Conservation (phyloP, 768 basidiomycete genomes). For the Leccinum longicurvipes region DNA sequence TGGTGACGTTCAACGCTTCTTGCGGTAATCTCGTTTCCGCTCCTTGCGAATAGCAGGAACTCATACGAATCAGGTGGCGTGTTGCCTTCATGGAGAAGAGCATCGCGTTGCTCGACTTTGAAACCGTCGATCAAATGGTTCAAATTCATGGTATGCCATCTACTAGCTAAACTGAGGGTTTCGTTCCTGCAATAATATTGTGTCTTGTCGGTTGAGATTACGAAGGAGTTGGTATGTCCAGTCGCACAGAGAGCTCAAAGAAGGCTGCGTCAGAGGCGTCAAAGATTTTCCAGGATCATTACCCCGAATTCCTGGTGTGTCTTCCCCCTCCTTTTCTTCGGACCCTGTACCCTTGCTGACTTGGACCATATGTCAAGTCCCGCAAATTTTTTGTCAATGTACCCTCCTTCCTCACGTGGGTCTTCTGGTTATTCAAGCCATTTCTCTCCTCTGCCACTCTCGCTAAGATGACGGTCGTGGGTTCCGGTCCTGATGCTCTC, state of each 20-base stretch:
- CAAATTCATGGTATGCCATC: slow-evolving; percentile 61
- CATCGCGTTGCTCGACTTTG: slow-evolving; percentile 64
- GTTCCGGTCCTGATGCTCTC: slow-evolving; percentile 56
- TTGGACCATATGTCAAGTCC: slow-evolving; percentile 38
- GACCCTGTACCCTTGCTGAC: neutral
- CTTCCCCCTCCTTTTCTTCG: slow-evolving; percentile 14
- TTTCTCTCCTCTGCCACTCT: slow-evolving; percentile 69
- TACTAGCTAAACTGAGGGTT: neutral
- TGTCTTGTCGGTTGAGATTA: slow-evolving; percentile 50
- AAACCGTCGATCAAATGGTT: slow-evolving; percentile 65
- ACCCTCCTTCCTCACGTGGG: slow-evolving; percentile 71
- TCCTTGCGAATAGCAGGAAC: neutral
- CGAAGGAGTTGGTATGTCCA: slow-evolving; percentile 62
- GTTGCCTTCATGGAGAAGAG: slow-evolving; percentile 73
- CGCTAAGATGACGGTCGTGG: slow-evolving; percentile 79
- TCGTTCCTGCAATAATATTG: neutral
- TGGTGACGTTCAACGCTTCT: slow-evolving; percentile 69
- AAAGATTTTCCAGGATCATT: slow-evolving; percentile 71
- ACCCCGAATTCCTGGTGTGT: slow-evolving; percentile 71
- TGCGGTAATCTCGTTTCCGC: slow-evolving; percentile 44
- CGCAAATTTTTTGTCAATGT: slow-evolving; percentile 84
- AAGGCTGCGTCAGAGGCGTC: slow-evolving; percentile 71
- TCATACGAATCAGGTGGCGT: slow-evolving; percentile 56
- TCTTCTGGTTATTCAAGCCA: slow-evolving; percentile 82
- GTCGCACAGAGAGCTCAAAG: slow-evolving; percentile 72